phyloP scores from a whole-genome alignment of 2,329 filamentous ascomycete species.

The Ascochyta pisi region DNA sequence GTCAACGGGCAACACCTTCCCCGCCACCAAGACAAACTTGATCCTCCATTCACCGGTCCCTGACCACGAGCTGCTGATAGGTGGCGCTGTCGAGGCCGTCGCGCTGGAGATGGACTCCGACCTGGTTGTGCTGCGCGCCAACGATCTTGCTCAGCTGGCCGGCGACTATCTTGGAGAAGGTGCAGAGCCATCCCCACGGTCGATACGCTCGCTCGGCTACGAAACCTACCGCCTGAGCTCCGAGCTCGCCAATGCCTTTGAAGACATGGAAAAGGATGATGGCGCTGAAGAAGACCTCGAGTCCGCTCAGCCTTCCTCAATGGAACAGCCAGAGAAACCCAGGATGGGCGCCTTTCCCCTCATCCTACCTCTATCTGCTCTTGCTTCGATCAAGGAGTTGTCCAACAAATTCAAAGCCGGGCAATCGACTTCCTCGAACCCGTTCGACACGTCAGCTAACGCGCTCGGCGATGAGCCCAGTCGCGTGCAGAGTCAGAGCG shows the following conservation, averaged over 20 bases:
- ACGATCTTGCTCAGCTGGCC: slow-evolving; percentile 72
- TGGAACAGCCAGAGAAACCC: slow-evolving; percentile 21
- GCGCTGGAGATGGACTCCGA: slow-evolving; percentile 70
- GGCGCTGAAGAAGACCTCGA: slow-evolving; percentile 50
- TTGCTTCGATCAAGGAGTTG: slow-evolving; percentile 30
- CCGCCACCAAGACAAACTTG: slow-evolving; percentile 62
- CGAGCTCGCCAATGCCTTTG: slow-evolving; percentile 32
- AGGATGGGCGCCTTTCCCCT: slow-evolving; percentile 19
- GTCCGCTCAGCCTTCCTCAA: slow-evolving; percentile 18
- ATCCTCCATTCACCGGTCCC: slow-evolving; percentile 66
- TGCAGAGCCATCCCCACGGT: slow-evolving; percentile 55
- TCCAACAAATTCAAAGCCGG: slow-evolving; percentile 24
- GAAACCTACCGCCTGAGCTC: slow-evolving; percentile 58
- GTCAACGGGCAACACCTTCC: slow-evolving; percentile 53
- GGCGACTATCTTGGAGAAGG: slow-evolving; percentile 74
- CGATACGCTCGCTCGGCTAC: slow-evolving; percentile 60
- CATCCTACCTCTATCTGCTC: slow-evolving; percentile 27
- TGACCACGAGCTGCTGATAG: slow-evolving; percentile 62
- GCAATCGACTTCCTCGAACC: slow-evolving; percentile 15
- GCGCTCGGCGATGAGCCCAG: slow-evolving; percentile 23
- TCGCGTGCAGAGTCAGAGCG: slow-evolving; percentile 33
- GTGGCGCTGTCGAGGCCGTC: slow-evolving; percentile 67
- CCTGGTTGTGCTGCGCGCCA: slow-evolving; percentile 71
- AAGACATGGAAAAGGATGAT: slow-evolving; percentile 37
- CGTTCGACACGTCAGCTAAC: slow-evolving; percentile 20